A percentile compares a stretch with the other conserved stretches of the same genome.
Conservation (phyloP, 257 asterid genomes). For the Thymus mandschuricus region DNA sequence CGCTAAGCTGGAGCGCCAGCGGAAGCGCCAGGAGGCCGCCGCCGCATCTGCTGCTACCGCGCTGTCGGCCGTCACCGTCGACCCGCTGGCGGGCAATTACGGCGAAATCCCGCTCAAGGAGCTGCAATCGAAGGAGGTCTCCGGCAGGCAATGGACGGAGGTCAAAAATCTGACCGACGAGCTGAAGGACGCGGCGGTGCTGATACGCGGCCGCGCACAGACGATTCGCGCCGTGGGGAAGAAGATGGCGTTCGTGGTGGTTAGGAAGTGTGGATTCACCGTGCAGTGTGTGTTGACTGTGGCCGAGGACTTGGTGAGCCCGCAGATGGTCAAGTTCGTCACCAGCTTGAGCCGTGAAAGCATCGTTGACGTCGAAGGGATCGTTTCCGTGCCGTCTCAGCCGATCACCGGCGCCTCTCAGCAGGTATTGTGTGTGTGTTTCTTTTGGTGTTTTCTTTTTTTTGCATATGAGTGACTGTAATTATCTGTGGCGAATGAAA, state of each 20-base stretch:
- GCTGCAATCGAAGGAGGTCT: conserved; percentile 70
- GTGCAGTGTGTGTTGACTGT: conserved; percentile 83
- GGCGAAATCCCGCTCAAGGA: conserved; percentile 67
- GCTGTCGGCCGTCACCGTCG: conserved; percentile 43
- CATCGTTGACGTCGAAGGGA: conserved; percentile 72
- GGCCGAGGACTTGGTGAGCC: conserved; percentile 63
- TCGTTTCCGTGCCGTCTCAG: conserved; percentile 61
- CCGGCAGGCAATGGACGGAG: conserved; percentile 76
- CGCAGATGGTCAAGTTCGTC: conserved; percentile 83
- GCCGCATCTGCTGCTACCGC: conserved; percentile 49
- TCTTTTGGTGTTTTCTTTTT: background rate
- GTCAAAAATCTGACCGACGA: conserved; percentile 45
- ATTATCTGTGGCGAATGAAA: too few relatives aligned
- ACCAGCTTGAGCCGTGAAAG: conserved; percentile 68
- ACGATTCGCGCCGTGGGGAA: conserved; percentile 70
- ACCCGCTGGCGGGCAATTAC: conserved; percentile 64
- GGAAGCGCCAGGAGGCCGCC: conserved; percentile 64
- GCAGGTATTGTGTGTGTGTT: conserved; percentile 53
- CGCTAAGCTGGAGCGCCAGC: conserved; percentile 69
- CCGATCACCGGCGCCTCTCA: conserved; percentile 78
- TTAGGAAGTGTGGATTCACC: conserved; percentile 76
- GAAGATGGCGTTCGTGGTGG: conserved; percentile 78
- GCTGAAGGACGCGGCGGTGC: conserved; percentile 56
- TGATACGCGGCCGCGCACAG: conserved; percentile 77
- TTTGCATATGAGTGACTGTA: background rate